These are phyloP conservation scores for Nymphaea colorata DNA, from an alignment of 164 flowering plant species.

Conservation along the genomic window DNA sequence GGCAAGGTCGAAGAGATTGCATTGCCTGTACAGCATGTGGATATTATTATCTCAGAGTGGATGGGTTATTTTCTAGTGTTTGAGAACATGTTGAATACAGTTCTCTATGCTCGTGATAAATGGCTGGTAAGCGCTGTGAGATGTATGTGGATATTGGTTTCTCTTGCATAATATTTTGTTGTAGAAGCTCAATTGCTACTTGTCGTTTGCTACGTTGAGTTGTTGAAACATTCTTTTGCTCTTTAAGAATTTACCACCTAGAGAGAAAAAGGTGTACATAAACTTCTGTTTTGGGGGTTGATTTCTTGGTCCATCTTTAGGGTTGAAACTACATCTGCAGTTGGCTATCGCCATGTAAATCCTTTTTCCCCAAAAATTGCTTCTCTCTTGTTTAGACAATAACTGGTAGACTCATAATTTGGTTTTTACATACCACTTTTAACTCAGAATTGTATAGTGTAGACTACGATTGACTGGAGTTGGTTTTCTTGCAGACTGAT, in stretches of 20 bases:
- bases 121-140: constrained; percentile 85
- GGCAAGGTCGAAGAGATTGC: constrained; percentile 91
- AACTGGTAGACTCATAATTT: no score
- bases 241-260: neutral
- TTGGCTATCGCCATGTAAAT: no score
- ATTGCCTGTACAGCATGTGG: constrained; percentile 84
- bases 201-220: neutral
- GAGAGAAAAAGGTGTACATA: neutral
- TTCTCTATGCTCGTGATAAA: constrained; percentile 92
- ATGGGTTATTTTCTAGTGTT: constrained; percentile 95
- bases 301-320: neutral
- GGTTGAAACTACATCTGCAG: no score
- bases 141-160: neutral
- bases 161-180: neutral
- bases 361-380: no score
- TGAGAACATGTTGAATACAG: constrained; percentile 93
- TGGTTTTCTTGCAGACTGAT: constrained; percentile 24
- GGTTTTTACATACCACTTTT: no score
- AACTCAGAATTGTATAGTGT: no score
- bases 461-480: no score
- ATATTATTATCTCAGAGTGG: constrained; percentile 95
- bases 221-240: neutral
- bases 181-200: no score
- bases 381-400: no score
- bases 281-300: neutral